Conservation (phyloP, 139 green algal species). For the Chlamydomonas sp. region DNA sequence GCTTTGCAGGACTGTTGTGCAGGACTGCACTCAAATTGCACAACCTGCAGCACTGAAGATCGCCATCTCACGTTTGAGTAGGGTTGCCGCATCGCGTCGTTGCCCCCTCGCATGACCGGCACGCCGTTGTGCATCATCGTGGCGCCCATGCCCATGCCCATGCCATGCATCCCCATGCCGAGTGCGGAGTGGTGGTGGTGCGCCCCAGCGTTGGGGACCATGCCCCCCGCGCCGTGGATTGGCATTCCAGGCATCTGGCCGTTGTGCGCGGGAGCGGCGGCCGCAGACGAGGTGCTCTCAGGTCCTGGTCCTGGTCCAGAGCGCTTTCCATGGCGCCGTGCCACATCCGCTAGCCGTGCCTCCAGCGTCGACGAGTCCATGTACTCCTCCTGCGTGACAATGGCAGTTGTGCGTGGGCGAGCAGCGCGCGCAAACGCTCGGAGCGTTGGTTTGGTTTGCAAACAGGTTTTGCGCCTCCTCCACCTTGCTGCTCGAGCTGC, state of each 20-base stretch:
- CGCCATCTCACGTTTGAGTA: no score
- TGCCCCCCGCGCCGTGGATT: not conserved
- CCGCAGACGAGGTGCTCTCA: not conserved
- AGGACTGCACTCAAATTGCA: no score
- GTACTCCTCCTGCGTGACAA: slow-evolving; percentile 75
- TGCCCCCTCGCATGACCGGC: no score
- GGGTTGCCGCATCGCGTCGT: no score
- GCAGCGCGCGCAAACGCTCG: not conserved
- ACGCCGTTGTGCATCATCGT: slow-evolving; percentile 17
- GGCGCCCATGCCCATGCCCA: not conserved
- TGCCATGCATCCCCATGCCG: not conserved
- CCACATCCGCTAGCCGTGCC: slow-evolving; percentile 69
- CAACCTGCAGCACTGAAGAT: no score
- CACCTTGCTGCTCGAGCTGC: slow-evolving; percentile 17
- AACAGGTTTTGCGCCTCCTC: not conserved
- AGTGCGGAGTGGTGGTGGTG: not conserved
- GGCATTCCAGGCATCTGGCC: not conserved
- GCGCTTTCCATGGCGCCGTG: slow-evolving; percentile 11
- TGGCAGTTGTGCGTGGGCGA: not conserved
- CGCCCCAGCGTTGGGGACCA: not conserved
- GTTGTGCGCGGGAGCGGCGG: not conserved
- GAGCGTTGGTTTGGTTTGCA: not conserved
- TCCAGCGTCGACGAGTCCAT: slow-evolving; percentile 71
- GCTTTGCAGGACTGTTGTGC: no score
- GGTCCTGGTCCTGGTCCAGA: not conserved